Percentiles rank a stretch among this genome's conserved stretches.
phyloP scores from a whole-genome alignment of 2,329 filamentous ascomycete genomes.

The Xylariaceae sp. region DNA sequence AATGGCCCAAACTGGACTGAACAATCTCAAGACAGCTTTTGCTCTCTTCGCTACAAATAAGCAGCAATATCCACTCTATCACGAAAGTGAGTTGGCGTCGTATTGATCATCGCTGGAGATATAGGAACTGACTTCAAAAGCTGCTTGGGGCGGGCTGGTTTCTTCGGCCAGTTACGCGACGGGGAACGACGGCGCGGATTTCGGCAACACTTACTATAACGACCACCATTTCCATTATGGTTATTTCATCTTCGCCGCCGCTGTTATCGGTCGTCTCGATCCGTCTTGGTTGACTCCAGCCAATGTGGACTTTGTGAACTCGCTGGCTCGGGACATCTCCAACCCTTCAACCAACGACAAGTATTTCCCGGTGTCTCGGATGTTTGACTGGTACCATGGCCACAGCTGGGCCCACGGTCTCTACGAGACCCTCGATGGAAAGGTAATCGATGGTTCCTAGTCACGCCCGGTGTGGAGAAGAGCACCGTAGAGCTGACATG shows the following conservation, averaged over 20 bases:
- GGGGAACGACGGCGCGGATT: constrained; percentile 65
- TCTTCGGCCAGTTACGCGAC: constrained; percentile 66
- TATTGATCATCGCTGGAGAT: not conserved
- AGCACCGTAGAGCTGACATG: too few relatives aligned
- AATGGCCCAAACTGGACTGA: constrained; percentile 50
- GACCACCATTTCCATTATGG: constrained; percentile 73
- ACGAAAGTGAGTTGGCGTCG: constrained; percentile 43
- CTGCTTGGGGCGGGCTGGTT: constrained; percentile 71
- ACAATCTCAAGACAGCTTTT: constrained; percentile 59
- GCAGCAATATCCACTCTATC: constrained; percentile 58
- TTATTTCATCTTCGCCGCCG: constrained; percentile 83
- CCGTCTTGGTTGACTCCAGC: constrained; percentile 57
- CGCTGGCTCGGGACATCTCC: constrained; percentile 72
- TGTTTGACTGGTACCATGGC: constrained; percentile 91
- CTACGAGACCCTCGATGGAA: constrained; percentile 63
- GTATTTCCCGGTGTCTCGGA: constrained; percentile 73
- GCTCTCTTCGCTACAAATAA: constrained; percentile 57
- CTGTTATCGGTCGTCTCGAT: constrained; percentile 74
- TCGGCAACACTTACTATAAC: constrained; percentile 84
- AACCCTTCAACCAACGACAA: constrained; percentile 66
- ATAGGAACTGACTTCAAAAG: constrained; percentile 27
- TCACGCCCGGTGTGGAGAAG: not conserved
- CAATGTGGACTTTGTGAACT: constrained; percentile 76
- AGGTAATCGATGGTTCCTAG: constrained; percentile 32
- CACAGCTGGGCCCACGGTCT: constrained; percentile 89